Conservation (phyloP, 2,329 filamentous ascomycete genomes). For the Fusarium heterosporum region DNA sequence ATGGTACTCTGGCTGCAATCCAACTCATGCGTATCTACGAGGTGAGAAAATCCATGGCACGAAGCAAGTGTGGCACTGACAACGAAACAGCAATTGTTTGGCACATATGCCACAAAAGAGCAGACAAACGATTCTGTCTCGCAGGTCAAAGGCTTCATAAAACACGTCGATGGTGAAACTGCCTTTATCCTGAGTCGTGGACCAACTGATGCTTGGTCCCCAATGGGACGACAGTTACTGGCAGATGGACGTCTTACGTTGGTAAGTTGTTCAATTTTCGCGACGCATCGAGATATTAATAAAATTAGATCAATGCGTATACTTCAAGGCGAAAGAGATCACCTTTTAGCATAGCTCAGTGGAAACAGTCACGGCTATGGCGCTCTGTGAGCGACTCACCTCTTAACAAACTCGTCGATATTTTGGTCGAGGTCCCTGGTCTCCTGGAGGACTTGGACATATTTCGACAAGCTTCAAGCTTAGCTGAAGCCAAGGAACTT, state of each 20-base stretch:
- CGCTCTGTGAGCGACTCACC: slow-evolving; percentile 5
- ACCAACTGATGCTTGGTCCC: not conserved
- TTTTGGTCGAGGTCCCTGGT: slow-evolving; percentile 8
- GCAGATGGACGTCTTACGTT: slow-evolving; percentile 18
- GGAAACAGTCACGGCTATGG: slow-evolving; percentile 18
- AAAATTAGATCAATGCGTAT: not conserved
- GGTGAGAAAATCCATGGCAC: not conserved
- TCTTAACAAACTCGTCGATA: slow-evolving; percentile 9
- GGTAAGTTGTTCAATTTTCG: not conserved
- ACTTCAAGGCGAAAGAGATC: slow-evolving; percentile 2
- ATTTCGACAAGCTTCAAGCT: not conserved
- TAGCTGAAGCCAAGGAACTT: not conserved
- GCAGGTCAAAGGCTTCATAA: slow-evolving; percentile 3
- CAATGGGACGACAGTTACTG: slow-evolving; percentile 6
- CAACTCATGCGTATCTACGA: slow-evolving; percentile 26
- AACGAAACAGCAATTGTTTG: slow-evolving; percentile 2
- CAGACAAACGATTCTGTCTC: not conserved
- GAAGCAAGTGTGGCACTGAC: not conserved
- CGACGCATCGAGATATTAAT: fast-evolving
- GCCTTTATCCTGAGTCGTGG: slow-evolving; percentile 11
- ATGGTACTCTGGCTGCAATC: slow-evolving; percentile 6
- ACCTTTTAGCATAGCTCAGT: not conserved
- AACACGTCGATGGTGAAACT: slow-evolving; percentile 19
- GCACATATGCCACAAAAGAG: fast-evolving
- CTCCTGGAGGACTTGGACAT: slow-evolving; percentile 4